Base-by-base conservation (phyloP, 2,329 filamentous ascomycete species). In the Emericellopsis atlantica region DNA sequence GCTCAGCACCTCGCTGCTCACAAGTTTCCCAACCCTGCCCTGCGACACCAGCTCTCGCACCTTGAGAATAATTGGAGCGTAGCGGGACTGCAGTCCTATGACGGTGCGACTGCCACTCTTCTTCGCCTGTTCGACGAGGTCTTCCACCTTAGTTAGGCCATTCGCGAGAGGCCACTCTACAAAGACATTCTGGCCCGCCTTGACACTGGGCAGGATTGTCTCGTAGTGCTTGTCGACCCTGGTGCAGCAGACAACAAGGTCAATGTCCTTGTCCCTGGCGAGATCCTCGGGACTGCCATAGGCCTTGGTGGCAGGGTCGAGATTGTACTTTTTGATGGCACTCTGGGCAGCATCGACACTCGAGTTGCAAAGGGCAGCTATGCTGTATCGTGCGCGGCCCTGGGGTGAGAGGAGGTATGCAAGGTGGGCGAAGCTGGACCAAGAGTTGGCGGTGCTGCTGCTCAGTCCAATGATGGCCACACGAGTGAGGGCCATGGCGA, bases 141-240 rank as follows among this genome's bases (percentile, higher is more conserved):
- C 64, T 14, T 51, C 48, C 0, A 64, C 69, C 1, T 64, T 55
- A 2, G 49, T 42, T 1, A 55, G 51, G 40, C 69, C 64, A 12
- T 67, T 54, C 0, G 69, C 70, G 1, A 79, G 57, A 6, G 73
- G 76, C 71, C 75, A 80, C 55, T 80, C 75, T 0, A 75, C 62
- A 43, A 60, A 80, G 0, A 72, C 61, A 0, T 56, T 49, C 51
- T 78, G 77, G 0, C 73, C 74, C 0, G 70, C 67, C 12, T 58
- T 56, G 2, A 77, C 46, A 14, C 65, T 68, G 0, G 74, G 68
- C 10, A 61, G 55, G 0, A 64, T 57, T 2, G 64, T 65, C 2
- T 54, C 43, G 36, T 65, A 59, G 45, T 80, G 75, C 1, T 62
- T 61, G 43, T 77, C 72, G 1, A 75, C 73, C 4, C 72, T 62